Percentiles rank a stretch among this genome's conserved stretches.
Evolutionary conservation across 352 stramenopile species (phyloP).

Genomic region (Phytopythium cucurbitacearum): DNA sequence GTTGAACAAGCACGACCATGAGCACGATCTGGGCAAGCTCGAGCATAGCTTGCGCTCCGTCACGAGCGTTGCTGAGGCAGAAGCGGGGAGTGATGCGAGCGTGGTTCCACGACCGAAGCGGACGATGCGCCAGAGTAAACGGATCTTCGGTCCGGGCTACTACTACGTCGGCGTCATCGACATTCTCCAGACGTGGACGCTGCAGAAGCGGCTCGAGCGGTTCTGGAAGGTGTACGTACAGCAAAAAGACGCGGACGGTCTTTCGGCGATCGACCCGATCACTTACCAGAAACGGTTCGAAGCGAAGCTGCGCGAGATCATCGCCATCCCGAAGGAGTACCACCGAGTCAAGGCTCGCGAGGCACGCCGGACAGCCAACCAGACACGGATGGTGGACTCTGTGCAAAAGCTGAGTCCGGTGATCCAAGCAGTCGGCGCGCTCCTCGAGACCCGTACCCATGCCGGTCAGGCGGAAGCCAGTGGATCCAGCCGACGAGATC

Average conservation of each 20-base stretch:
- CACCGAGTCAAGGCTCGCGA: conserved; percentile 14
- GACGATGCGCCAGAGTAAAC: conserved; percentile 69
- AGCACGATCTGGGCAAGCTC: conserved; percentile 8
- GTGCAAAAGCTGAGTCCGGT: conserved; percentile 31
- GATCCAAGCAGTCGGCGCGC: conserved; percentile 24
- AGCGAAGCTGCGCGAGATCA: conserved; percentile 76
- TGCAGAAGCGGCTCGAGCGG: conserved; percentile 76
- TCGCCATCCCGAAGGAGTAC: conserved; percentile 65
- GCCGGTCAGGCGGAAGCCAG: conserved; percentile 7
- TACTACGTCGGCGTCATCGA: conserved; percentile 91
- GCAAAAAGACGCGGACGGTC: conserved; percentile 56
- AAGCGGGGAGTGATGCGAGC: conserved; percentile 3
- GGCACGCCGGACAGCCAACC: conserved; percentile 10
- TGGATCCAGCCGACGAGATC: conserved; percentile 15
- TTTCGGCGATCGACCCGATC: conserved; percentile 82
- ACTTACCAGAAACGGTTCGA: conserved; percentile 82
- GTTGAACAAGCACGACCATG: conserved; percentile 11
- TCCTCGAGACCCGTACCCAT: conserved; percentile 13
- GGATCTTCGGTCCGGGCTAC: conserved; percentile 76
- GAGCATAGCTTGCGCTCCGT: conserved; percentile 31
- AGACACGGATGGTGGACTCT: conserved; percentile 16
- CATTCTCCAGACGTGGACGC: conserved; percentile 88
- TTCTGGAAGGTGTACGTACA: conserved; percentile 81
- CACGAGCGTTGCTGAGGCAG: conserved; percentile 11
- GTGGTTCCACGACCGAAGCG: conserved; percentile 23